Conservation (phyloP, 2,329 filamentous ascomycete species). For the Trichoderma endophyticum region DNA sequence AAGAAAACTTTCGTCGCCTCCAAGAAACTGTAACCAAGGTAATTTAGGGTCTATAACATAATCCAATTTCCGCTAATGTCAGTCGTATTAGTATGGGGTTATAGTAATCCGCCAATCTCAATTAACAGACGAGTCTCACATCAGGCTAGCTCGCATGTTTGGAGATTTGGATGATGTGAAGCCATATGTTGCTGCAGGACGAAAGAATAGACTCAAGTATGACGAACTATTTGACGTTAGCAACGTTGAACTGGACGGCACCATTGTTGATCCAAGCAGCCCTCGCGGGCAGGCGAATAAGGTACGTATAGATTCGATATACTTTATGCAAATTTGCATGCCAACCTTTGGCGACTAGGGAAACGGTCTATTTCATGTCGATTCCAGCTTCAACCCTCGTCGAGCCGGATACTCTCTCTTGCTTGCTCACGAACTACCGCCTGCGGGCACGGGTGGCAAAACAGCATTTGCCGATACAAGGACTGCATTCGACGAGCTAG, state of each 20-base stretch:
- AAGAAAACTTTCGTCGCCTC: neutral
- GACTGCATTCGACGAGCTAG: constrained; percentile 48
- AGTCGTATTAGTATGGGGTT: constrained; percentile 20
- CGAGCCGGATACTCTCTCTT: constrained; percentile 52
- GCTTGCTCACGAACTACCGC: constrained; percentile 48
- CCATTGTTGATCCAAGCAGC: constrained; percentile 26
- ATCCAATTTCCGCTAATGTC: neutral
- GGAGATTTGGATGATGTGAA: constrained; percentile 48
- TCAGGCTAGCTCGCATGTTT: constrained; percentile 48
- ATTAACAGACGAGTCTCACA: constrained; percentile 49
- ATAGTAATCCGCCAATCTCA: constrained; percentile 46
- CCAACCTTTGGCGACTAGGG: constrained; percentile 27
- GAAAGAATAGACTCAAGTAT: constrained; percentile 47
- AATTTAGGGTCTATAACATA: neutral
- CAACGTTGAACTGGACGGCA: constrained; percentile 50
- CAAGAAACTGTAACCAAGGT: neutral
- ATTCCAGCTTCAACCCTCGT: constrained; percentile 54
- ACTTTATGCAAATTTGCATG: neutral
- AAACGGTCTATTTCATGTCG: constrained; percentile 53
- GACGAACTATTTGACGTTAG: constrained; percentile 56
- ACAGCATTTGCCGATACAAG: constrained; percentile 54
- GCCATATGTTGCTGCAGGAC: constrained; percentile 37
- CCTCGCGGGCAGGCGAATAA: constrained; percentile 1
- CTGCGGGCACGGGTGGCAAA: constrained; percentile 44
- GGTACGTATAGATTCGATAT: neutral